Conservation (phyloP, 805 yeast genomes). For the Ogataea trehalophila region DNA sequence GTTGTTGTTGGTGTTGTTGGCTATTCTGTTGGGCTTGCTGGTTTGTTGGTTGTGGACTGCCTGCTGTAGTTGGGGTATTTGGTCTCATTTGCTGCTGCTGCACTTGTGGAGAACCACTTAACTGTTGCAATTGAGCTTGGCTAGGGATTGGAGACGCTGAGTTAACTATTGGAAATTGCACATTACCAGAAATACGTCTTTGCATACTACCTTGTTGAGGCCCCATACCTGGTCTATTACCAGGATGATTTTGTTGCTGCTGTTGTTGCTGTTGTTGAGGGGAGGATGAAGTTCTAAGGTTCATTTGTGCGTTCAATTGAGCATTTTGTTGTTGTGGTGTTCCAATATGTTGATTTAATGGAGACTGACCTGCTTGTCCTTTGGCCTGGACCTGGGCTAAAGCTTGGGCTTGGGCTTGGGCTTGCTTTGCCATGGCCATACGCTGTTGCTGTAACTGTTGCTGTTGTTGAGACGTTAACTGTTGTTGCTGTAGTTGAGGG, state of each 20-base stretch:
- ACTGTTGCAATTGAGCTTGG: slow-evolving; percentile 9
- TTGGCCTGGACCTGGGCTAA: slow-evolving; percentile 11
- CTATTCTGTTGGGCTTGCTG: not conserved
- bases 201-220: slow-evolving; percentile 7
- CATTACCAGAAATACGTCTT: slow-evolving; percentile 2
- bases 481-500: slow-evolving; percentile 13
- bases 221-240: slow-evolving; percentile 22
- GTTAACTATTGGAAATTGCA: slow-evolving; percentile 5
- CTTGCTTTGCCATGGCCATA: slow-evolving; percentile 12
- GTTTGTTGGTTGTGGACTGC: not conserved
- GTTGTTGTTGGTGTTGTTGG: slow-evolving; percentile 1
- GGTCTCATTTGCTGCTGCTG: slow-evolving; percentile 2
- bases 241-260: slow-evolving; percentile 13
- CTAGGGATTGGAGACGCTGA: slow-evolving; percentile 6
- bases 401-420: slow-evolving; percentile 27
- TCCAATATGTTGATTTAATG: slow-evolving; percentile 3
- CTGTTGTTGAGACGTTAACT: slow-evolving; percentile 22
- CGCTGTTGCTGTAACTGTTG: slow-evolving; percentile 9
- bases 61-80: not conserved
- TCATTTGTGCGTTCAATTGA: slow-evolving; percentile 13
- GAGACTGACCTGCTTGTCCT: slow-evolving; percentile 8
- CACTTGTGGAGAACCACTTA: slow-evolving; percentile 2
- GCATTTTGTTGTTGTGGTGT: slow-evolving; percentile 13
- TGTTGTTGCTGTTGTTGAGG: slow-evolving; percentile 8
- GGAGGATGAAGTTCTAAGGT: slow-evolving; percentile 10